These are phyloP conservation scores for Sporothrix pseudoabietina DNA, from an alignment of 2,329 filamentous ascomycete species.

Conservation along the genomic window DNA sequence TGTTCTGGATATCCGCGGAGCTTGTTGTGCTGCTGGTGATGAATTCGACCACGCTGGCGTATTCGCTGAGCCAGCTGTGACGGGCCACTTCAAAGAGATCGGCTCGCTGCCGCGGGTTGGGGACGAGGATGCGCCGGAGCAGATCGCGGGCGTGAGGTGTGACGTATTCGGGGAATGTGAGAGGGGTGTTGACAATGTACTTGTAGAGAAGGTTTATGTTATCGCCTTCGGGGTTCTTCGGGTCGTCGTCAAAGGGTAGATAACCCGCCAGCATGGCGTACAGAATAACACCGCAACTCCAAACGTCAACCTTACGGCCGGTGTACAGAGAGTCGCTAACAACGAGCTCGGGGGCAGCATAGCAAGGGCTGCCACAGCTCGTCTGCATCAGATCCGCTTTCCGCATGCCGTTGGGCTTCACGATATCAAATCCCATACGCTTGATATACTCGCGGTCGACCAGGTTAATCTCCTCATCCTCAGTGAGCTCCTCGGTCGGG, in stretches of 20 bases:
- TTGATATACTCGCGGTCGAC: constrained; percentile 87
- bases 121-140: constrained; percentile 87
- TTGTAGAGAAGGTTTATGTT: constrained; percentile 99
- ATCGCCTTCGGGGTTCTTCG: constrained; percentile 95
- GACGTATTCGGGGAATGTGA: constrained; percentile 98
- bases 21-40: constrained; percentile 95
- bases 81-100: constrained; percentile 96
- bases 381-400: constrained; percentile 98
- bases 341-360: constrained; percentile 93
- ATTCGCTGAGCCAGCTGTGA: constrained; percentile 97
- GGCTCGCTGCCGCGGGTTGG: constrained; percentile 89
- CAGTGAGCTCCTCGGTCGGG: constrained; percentile 79
- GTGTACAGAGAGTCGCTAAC: constrained; percentile 98
- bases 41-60: constrained; percentile 92
- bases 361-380: constrained; percentile 96
- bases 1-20: constrained; percentile 79
- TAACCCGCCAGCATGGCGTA: constrained; percentile 99
- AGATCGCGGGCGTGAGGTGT: constrained; percentile 94
- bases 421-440: constrained; percentile 77
- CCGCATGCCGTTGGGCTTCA: constrained; percentile 72
- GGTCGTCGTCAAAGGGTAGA: constrained; percentile 95
- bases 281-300: constrained; percentile 99
- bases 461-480: constrained; percentile 87
- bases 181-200: constrained; percentile 95
- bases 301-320: constrained; percentile 95